Conservation (phyloP, 306 rosid genomes). For the Senna siamea region DNA sequence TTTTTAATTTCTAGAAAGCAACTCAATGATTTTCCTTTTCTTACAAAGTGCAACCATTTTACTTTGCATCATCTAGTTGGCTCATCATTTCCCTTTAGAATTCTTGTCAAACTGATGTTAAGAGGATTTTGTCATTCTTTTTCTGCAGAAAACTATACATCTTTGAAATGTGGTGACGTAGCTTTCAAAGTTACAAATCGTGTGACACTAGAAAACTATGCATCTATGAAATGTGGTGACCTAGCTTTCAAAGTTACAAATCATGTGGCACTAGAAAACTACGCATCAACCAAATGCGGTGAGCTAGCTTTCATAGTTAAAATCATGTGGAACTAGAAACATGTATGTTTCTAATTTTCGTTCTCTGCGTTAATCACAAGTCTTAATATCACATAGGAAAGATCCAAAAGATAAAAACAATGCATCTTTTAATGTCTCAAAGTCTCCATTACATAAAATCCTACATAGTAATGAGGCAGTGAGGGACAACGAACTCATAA, state of each 20-base stretch:
- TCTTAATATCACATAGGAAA: too few relatives aligned
- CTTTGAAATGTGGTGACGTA: neutral
- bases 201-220: constrained; percentile 4
- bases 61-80: constrained; percentile 15
- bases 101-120: neutral
- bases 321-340: constrained; percentile 26
- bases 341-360: constrained; percentile 1
- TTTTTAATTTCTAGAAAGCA: constrained; percentile 26
- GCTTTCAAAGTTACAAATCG: constrained; percentile 22
- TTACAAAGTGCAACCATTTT: constrained; percentile 19
- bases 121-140: constrained; percentile 4
- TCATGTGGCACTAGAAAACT: too few relatives aligned
- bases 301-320: constrained; percentile 2
- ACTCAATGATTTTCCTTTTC: constrained; percentile 24
- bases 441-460: too few relatives aligned
- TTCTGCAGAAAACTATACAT: constrained; percentile 7
- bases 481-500: too few relatives aligned
- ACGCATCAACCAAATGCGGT: too few relatives aligned
- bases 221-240: constrained; percentile 15
- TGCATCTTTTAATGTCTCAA: too few relatives aligned
- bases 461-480: too few relatives aligned
- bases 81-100: constrained; percentile 29
- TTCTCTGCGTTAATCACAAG: neutral
- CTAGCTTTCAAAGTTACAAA: constrained; percentile 21
- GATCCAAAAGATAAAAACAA: neutral